These are phyloP conservation scores for Schizophyllum commune DNA, from an alignment of 1,284 basidiomycete genomes.

Conservation along the genomic window DNA sequence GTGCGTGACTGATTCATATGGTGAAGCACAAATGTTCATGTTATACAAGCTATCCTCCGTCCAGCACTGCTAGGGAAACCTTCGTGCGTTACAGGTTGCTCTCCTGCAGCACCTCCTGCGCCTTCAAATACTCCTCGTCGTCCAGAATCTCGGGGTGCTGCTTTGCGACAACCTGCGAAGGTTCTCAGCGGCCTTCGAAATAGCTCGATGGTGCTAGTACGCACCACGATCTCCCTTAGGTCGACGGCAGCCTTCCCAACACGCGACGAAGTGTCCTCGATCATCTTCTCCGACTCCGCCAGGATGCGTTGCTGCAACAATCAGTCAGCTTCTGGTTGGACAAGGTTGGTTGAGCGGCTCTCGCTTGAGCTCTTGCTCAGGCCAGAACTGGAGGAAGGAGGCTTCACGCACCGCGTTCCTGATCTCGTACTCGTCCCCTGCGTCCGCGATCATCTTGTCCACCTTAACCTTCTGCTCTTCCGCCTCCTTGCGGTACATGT, in stretches of 20 bases:
- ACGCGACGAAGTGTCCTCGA: conserved; percentile 56
- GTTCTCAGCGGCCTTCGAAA: neutral
- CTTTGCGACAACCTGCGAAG: conserved; percentile 39
- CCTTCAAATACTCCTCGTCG: conserved; percentile 48
- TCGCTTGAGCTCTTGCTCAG: neutral
- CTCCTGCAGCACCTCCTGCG: conserved; percentile 50
- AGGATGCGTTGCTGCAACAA: conserved; percentile 54
- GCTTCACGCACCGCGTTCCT: conserved; percentile 63
- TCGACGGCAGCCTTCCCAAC: conserved; percentile 57
- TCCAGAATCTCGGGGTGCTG: conserved; percentile 38
- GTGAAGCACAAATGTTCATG: neutral
- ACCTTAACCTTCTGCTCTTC: conserved; percentile 51
- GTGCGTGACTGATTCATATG: neutral
- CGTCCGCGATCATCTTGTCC: conserved; percentile 55
- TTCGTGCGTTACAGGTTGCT: conserved; percentile 25
- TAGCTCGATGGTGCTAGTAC: conserved; percentile 23
- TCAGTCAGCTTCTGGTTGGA: neutral
- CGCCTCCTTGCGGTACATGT: conserved; percentile 62
- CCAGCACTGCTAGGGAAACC: neutral
- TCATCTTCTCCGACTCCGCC: conserved; percentile 79
- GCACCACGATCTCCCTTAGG: conserved; percentile 62
- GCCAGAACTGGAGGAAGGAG: neutral
- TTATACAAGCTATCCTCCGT: neutral
- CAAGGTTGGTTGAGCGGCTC: neutral
- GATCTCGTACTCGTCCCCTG: conserved; percentile 73